Evolutionary conservation across 768 basidiomycete species (phyloP).

Genomic region (Cystofilobasidium capitatum): DNA sequence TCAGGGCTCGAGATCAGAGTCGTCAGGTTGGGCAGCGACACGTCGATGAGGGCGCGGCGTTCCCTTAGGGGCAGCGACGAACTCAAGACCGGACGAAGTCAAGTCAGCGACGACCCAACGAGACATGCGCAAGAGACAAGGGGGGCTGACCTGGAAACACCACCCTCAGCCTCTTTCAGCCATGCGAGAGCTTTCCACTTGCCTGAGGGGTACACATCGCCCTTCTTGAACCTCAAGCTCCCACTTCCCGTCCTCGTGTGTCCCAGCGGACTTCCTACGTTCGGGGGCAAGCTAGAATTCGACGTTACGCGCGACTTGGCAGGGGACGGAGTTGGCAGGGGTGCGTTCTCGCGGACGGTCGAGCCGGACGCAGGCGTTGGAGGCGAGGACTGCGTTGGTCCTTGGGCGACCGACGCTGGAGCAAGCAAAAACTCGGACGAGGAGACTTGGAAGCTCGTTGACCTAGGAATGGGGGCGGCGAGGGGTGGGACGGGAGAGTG

Average conservation of each 20-base stretch:
- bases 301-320: neutral
- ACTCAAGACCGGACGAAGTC: too few relatives aligned
- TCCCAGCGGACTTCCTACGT: neutral
- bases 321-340: neutral
- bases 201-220: slow-evolving; percentile 6
- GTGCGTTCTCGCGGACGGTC: neutral
- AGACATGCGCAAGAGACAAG: too few relatives aligned
- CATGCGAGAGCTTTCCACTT: slow-evolving; percentile 1
- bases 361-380: neutral
- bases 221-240: neutral
- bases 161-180: too few relatives aligned
- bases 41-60: neutral
- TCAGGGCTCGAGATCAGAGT: neutral
- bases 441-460: neutral
- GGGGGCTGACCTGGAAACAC: neutral
- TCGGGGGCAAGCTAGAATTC: neutral
- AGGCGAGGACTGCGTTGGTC: neutral
- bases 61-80: too few relatives aligned
- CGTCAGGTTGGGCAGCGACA: slow-evolving; percentile 5
- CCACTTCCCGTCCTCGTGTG: slow-evolving; percentile 7
- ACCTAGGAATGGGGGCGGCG: neutral
- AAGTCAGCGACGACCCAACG: too few relatives aligned
- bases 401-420: too few relatives aligned
- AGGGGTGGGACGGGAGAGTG: neutral
- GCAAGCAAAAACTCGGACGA: neutral